Base-by-base conservation (phyloP, 306 rosid species). In the Glycine soja region DNA sequence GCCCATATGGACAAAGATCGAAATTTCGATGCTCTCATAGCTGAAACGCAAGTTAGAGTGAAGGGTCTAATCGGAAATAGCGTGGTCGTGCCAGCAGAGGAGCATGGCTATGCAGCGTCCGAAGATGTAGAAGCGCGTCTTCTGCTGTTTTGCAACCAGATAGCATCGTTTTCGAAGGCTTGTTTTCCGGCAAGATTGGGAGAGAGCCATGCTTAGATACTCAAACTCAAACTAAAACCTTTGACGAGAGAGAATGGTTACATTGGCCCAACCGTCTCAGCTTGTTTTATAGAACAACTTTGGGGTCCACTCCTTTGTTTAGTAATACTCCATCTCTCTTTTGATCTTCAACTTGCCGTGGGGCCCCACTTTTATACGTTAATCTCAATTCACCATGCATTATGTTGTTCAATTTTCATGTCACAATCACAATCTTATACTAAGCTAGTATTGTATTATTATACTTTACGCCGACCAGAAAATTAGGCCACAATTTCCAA, bases 81-180 rank as follows among this genome's bases (percentile, higher is more conserved):
- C 3, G 24, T 84, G 87, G 70, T 84, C 85, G 75, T 87, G 87
- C 90, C 90, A 87, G 67, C 90, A 87, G 53, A 87, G 84, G 34
- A 87, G 90, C 90, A 87, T 87, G 50, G 90, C 66, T 10, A 87
- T 65, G 8, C 90, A 87, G 32, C 90, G 68, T 7, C 90, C 90
- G 10, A 84, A 62, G 32, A 87, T 84, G 71, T 87, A 78, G 64
- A 84, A 81, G 2, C 90, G 85, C 61, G 87, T 84, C 42, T 84
- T 87, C 32, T 87, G 87, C 15, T 87, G 90, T 79, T 87, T 87
- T 2, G 70, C 84, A 67, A 87, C 50, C 12, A n/a, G 10, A 14
- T 67, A 77, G 51, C 90, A 84, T 51, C 86, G 79, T 75, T 84
- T 77, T 0, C 86, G 16, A 11, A 84, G 43, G 79, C 86, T 77